Conservation (phyloP, 371 early-diverging fungal genomes). For the Syncephalis fuscata region DNA sequence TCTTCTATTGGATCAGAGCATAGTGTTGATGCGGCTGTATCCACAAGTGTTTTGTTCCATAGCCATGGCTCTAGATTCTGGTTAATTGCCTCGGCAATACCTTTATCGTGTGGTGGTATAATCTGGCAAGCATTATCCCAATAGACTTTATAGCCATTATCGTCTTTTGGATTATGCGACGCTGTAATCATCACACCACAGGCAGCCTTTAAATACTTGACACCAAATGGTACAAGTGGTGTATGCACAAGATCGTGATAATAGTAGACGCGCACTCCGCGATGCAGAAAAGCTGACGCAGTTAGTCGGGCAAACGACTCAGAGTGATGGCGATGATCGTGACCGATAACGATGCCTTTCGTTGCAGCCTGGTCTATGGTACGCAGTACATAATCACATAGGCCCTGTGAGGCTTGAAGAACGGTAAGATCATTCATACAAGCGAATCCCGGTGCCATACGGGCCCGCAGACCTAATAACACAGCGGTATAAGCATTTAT, state of each 20-base stretch:
- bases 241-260: conserved; percentile 66
- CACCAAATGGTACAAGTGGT: conserved; percentile 82
- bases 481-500: not conserved
- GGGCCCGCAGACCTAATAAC: conserved; percentile 60
- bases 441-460: conserved; percentile 92
- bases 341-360: conserved; percentile 83
- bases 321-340: conserved; percentile 89
- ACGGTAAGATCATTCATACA: conserved; percentile 91
- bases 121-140: conserved; percentile 90
- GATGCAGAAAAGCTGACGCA: conserved; percentile 64
- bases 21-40: conserved; percentile 17
- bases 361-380: conserved; percentile 26
- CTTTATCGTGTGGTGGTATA: conserved; percentile 74
- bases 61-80: conserved; percentile 54
- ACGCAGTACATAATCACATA: conserved; percentile 36
- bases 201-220: conserved; percentile 51
- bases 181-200: conserved; percentile 97
- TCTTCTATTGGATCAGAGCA: conserved; percentile 31
- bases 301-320: conserved; percentile 66
- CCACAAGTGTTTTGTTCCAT: conserved; percentile 54
- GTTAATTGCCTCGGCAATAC: conserved; percentile 57
- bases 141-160: conserved; percentile 98
- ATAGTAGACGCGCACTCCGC: conserved; percentile 72
- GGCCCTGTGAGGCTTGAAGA: conserved; percentile 70
- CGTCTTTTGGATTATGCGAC: conserved; percentile 93